phyloP scores from a whole-genome alignment of 2,329 filamentous ascomycete species.

The Paraconiothyrium brasiliense region DNA sequence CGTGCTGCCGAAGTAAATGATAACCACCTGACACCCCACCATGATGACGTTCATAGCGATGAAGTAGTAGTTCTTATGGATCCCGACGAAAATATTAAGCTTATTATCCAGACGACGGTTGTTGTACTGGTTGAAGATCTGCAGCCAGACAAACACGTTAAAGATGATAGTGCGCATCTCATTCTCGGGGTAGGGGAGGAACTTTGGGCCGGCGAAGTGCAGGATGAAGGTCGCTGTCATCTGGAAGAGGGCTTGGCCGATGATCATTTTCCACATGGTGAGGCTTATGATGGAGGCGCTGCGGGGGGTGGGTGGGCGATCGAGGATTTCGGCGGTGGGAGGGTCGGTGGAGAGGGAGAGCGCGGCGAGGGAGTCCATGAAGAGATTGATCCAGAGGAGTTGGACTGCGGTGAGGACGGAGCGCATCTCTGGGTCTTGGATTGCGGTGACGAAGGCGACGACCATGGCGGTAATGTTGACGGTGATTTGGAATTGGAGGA shows the following conservation, averaged over 20 bases:
- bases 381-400: constrained; percentile 74
- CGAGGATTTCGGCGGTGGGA: constrained; percentile 94
- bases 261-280: constrained; percentile 72
- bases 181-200: constrained; percentile 60
- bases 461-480: constrained; percentile 75
- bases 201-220: constrained; percentile 66
- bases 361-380: constrained; percentile 88
- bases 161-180: constrained; percentile 69
- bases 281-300: constrained; percentile 80
- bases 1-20: constrained; percentile 63
- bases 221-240: constrained; percentile 65
- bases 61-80: constrained; percentile 66
- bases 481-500: constrained; percentile 69
- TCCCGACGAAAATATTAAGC: constrained; percentile 68
- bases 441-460: constrained; percentile 71
- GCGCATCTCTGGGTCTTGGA: constrained; percentile 63
- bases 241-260: constrained; percentile 68
- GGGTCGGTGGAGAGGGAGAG: constrained; percentile 97
- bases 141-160: constrained; percentile 76
- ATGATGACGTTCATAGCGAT: constrained; percentile 66
- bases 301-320: constrained; percentile 83
- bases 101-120: constrained; percentile 69
- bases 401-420: constrained; percentile 73
- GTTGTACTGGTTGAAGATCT: constrained; percentile 75
- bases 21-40: constrained; percentile 65